Base-by-base conservation (phyloP, 208 protist species). In the Borovskyia barvae region DNA sequence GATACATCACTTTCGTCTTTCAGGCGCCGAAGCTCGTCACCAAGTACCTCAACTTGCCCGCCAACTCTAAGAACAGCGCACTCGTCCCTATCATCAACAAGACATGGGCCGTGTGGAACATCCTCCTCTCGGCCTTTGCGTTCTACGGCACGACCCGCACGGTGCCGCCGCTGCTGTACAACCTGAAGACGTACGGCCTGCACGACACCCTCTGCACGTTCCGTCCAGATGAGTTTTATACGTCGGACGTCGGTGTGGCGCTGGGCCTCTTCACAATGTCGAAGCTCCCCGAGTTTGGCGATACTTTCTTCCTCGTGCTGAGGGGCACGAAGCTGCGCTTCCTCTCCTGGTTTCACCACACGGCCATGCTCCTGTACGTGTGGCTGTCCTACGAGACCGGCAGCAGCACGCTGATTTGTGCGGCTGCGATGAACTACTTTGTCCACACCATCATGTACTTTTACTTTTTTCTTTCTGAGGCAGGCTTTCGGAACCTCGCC, bases 371-470 rank as follows among this genome's bases (percentile, higher is more conserved):
- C 32, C 61, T 96, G n/a, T 97, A 90, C 60, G 90, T 80, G 53
- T 97, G 89, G 92, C 73, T 89, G 51, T 85, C 85, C 1, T 93
- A 88, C 54, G 57, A 69, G 54, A 59, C 50, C 9, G 64, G 74
- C 25, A 80, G 80, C 51, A 75, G 66, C 39, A 72, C 73, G 43
- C 72, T 90, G 22, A 56, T 90, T 41, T 92, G 75, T 63, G 97
- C 93, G 45, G 83, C 86, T 14, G 66, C 82, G 5, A 86, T 97
- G 80, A 98, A 98, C 69, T 93, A 94, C 73, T 78, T 70, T 22
- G 93, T 97, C n/a, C 96, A 97, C 76, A 77, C 89, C 7, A 78
- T 97, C 73, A 97, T 98, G 94, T 98, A 98, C 76, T 81, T 83
- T 6, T 98, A 97, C 77, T 98, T 97, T 66, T 75, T 78, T 35